Base-by-base conservation (phyloP, 2,329 filamentous ascomycete genomes). In the Sporothrix globosa region DNA sequence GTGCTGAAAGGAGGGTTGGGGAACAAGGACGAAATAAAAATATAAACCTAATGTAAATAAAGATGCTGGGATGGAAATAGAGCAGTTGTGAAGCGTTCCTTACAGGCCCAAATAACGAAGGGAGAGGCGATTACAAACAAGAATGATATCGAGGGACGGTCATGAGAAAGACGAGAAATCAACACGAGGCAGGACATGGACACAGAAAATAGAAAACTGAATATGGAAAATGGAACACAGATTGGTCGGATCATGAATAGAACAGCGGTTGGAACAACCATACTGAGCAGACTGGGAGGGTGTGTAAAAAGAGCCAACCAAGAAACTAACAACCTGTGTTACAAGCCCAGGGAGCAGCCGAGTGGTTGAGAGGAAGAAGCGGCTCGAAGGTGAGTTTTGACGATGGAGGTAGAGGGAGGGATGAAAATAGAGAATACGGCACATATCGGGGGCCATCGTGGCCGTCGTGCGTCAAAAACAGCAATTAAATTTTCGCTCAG, bases 291-390 rank as follows among this genome's bases (percentile, higher is more conserved):
- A 27, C n/a, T 14, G 58, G 14, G 27, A 63, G 21, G 34, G 21
- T 13, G 58, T 1, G 34, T 21, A 44, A 27, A 63, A 46, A n/a
- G 9, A 21, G 14, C 27, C 21, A 39, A 13, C 21, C 34, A 39
- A 34, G 52, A 39, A 27, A 46, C 30, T 9, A 13, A 24, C 39
- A 30, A 13, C 11, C 19, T 27, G 53, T 34, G 69, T 46, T 67
- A 67, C 69, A 46, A 56, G 53, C 53, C 69, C 41, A 67, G 69
- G 69, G 69, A 70, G 61, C 60, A 70, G 52, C 61, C 61, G 53
- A 67, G 69, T 70, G 61, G 69, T 61, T 67, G 69, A 67, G 65
- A 67, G n/a, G 63, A 19, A 54, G n/a, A 46, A 44, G 65, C 65
- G 50, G 52, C 48, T 27, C 34, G 58, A 39, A 27, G 58, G 58